Percentiles rank a stretch among this genome's conserved stretches.
Conservation (phyloP, 2,329 filamentous ascomycete genomes). For the Nothophaeocryptopus gaeumannii region DNA sequence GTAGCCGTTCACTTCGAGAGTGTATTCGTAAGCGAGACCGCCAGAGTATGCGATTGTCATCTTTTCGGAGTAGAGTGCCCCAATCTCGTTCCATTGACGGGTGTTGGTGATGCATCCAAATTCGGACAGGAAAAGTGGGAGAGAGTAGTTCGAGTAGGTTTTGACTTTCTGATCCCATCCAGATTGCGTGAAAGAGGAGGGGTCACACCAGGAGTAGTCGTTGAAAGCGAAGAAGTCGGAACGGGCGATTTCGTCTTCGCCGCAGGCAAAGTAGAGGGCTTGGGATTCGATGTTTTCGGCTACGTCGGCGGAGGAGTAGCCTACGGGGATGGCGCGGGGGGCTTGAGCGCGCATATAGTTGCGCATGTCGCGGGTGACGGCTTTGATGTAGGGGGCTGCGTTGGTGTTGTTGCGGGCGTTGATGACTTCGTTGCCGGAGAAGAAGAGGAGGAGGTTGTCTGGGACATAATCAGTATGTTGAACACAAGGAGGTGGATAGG, state of each 20-base stretch:
- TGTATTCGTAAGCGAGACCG: constrained; percentile 93
- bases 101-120: constrained; percentile 83
- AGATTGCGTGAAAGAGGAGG: constrained; percentile 64
- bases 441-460: constrained; percentile 80
- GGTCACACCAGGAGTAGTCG: constrained; percentile 81
- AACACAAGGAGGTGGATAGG: constrained; percentile 43
- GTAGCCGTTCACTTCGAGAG: constrained; percentile 72
- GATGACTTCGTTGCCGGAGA: constrained; percentile 74
- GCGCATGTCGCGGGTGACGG: constrained; percentile 76
- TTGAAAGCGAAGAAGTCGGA: constrained; percentile 88
- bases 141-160: constrained; percentile 79
- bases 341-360: constrained; percentile 72
- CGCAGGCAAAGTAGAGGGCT: constrained; percentile 90
- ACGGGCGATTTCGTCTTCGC: constrained; percentile 68
- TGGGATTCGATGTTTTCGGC: constrained; percentile 79
- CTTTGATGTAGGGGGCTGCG: constrained; percentile 67
- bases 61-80: constrained; percentile 71
- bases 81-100: constrained; percentile 77
- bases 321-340: constrained; percentile 69
- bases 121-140: constrained; percentile 91
- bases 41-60: constrained; percentile 93
- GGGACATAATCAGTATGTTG: neutral
- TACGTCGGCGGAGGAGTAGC: constrained; percentile 83
- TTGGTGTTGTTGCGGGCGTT: constrained; percentile 61
- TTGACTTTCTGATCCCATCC: constrained; percentile 86